Base-by-base conservation (phyloP, 1,284 basidiomycete genomes). In the Vanrija humicola region DNA sequence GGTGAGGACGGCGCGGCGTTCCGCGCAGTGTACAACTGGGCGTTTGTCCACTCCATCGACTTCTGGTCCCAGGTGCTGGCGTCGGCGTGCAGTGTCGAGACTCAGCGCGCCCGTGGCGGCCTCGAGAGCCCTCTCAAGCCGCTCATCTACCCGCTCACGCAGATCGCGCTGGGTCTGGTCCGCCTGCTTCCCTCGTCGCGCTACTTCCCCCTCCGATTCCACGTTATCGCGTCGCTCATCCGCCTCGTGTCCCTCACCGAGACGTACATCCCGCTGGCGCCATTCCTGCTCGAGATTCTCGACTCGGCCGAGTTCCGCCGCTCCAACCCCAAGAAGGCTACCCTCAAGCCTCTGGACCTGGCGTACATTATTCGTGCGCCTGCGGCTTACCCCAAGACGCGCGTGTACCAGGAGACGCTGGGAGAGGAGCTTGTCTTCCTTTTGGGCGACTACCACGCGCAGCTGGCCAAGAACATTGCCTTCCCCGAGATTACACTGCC, bases 1-100 rank as follows among this genome's bases (percentile, higher is more conserved):
- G 67, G 69, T 4, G 68, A 68, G 52, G 69, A 69, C 51, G 72
- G 91, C 85, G 90, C 94, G 65, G 86, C 89, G 6, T 93, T 88
- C 78, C 87, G 87, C 73, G 86, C 88, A 64, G 92, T 97, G 21
- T 95, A 97, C 79, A 98, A 98, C 77, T 99, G 96, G 96, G 95
- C 98, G 75, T 98, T 88, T 66, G 87, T 89, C 6, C 95, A 98
- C 73, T 91, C 87, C 59, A 80, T 99, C 63, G 96, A 98, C 79
- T 98, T 98, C 69, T 99, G 96, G 96, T 84, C 85, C 48, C 81
- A 91, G 50, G 90, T 98, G 3, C 81, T 97, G n/a, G 86, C 86
- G 7, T 81, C 85, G 34, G 87, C 90, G 15, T 92, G 88, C 64
- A 84, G 86, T 68, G 78, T 79, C 29, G 78, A 85, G 64, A 79